These are phyloP conservation scores for Golubevia pallescens DNA, from an alignment of 1,284 basidiomycete genomes.

Conservation along the genomic window DNA sequence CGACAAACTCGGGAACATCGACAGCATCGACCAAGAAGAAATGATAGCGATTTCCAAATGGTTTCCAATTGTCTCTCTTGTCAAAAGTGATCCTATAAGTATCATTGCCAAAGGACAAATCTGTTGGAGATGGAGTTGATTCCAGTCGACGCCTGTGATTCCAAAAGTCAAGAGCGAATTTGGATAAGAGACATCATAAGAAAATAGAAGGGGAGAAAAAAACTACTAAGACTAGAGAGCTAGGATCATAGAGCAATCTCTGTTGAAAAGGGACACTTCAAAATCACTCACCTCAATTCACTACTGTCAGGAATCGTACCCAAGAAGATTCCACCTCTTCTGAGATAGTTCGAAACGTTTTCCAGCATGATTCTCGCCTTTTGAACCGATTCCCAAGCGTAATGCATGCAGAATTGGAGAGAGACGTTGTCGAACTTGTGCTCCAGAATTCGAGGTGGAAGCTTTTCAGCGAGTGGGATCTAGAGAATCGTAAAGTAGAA, in stretches of 20 bases:
- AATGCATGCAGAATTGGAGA: slow-evolving; percentile 99
- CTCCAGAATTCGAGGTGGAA: slow-evolving; percentile 50
- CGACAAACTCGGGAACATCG: slow-evolving; percentile 94
- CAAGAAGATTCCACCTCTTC: slow-evolving; percentile 84
- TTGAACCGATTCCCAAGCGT: slow-evolving; percentile 86
- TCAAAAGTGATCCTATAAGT: slow-evolving; percentile 90
- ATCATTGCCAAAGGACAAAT: slow-evolving; percentile 77
- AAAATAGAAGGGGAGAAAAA: neutral
- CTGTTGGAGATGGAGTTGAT: neutral
- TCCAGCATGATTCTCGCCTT: slow-evolving; percentile 91
- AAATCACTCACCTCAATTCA: neutral
- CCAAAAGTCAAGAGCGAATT: neutral
- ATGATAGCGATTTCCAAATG: slow-evolving; percentile 84
- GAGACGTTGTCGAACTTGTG: slow-evolving; percentile 85
- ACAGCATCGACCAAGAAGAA: slow-evolving; percentile 95
- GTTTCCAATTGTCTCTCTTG: slow-evolving; percentile 69
- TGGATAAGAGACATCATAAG: slow-evolving; percentile 3
- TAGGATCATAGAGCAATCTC: neutral
- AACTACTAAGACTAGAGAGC: neutral
- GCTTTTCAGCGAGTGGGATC: neutral
- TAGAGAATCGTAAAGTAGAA: neutral
- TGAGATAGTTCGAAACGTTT: slow-evolving; percentile 82
- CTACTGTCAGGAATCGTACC: slow-evolving; percentile 79
- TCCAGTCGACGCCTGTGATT: neutral
- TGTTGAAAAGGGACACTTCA: neutral